Evolutionary conservation across 257 asterid genomes (phyloP).

Genomic region (Leptodermis oblonga): DNA sequence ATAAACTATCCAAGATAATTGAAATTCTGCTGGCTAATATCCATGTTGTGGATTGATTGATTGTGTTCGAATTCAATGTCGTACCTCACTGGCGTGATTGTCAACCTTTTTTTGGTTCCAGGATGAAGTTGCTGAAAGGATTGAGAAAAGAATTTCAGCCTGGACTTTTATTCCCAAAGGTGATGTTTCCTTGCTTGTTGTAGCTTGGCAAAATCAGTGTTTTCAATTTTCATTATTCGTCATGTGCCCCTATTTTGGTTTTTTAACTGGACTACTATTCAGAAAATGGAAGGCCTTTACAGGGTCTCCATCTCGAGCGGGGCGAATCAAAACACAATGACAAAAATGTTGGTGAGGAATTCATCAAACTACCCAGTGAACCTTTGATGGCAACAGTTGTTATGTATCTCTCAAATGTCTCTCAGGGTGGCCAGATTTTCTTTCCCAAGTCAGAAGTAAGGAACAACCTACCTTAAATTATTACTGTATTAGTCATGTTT

Average conservation of each 20-base stretch:
- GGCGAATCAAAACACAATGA: conserved; percentile 41
- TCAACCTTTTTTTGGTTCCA: conserved; percentile 25
- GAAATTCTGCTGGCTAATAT: conserved; percentile 6
- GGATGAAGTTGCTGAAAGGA: conserved; percentile 57
- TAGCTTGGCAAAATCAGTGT: conserved; percentile 3
- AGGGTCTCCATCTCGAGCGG: conserved; percentile 38
- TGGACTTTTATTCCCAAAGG: conserved; percentile 92
- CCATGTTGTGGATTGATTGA: conserved; percentile 3
- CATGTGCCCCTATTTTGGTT: neutral
- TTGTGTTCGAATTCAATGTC: neutral
- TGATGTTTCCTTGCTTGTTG: conserved; percentile 18
- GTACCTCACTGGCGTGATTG: conserved; percentile 4
- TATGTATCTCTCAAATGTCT: conserved; percentile 66
- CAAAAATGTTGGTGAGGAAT: conserved; percentile 34
- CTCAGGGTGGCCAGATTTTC: conserved; percentile 66
- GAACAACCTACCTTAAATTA: conserved; percentile 9
- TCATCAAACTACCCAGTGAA: conserved; percentile 28
- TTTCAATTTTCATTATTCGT: conserved; percentile 3
- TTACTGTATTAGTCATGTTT: neutral
- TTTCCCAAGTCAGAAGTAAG: conserved; percentile 66
- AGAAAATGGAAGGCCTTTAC: conserved; percentile 57
- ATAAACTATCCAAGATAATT: neutral
- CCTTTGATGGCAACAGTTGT: conserved; percentile 72
- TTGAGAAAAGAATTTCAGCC: conserved; percentile 75
- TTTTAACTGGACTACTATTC: conserved; percentile 14